phyloP scores from a whole-genome alignment of 1,284 basidiomycete species.

The Agroathelia rolfsii region DNA sequence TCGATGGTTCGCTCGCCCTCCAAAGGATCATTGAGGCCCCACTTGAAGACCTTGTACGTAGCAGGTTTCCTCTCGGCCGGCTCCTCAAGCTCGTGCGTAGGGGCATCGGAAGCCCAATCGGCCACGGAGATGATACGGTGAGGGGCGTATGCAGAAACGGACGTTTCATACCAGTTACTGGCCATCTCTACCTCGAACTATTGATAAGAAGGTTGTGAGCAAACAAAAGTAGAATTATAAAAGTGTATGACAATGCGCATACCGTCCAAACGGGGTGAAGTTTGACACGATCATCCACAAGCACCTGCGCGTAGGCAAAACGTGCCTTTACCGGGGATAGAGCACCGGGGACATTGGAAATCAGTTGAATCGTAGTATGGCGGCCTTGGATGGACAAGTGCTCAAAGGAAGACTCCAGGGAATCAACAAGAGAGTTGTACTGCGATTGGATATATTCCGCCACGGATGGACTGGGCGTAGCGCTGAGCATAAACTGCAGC shows the following conservation, averaged over 20 bases:
- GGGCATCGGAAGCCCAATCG: constrained; percentile 23
- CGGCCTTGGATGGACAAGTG: too few relatives aligned
- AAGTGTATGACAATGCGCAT: not conserved
- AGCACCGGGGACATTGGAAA: constrained; percentile 17
- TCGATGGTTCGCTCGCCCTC: constrained; percentile 16
- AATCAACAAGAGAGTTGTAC: too few relatives aligned
- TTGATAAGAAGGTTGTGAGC: not conserved
- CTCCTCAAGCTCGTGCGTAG: constrained; percentile 10
- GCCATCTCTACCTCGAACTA: constrained; percentile 22
- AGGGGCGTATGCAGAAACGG: constrained; percentile 16
- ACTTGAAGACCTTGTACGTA: constrained; percentile 20
- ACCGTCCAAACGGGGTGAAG: constrained; percentile 19
- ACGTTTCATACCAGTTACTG: constrained; percentile 23
- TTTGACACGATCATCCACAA: constrained; percentile 12
- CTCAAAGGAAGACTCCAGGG: too few relatives aligned
- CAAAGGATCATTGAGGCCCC: constrained; percentile 21
- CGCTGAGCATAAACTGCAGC: constrained; percentile 30
- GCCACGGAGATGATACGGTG: constrained; percentile 18
- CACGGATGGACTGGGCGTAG: too few relatives aligned
- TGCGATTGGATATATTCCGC: too few relatives aligned
- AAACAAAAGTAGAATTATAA: not conserved
- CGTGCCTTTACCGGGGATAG: constrained; percentile 19
- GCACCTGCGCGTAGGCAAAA: constrained; percentile 20
- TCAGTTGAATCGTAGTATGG: too few relatives aligned
- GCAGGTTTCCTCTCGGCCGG: constrained; percentile 9